phyloP scores from a whole-genome alignment of 345 rosid species.

The Lenwebbia sp. region DNA sequence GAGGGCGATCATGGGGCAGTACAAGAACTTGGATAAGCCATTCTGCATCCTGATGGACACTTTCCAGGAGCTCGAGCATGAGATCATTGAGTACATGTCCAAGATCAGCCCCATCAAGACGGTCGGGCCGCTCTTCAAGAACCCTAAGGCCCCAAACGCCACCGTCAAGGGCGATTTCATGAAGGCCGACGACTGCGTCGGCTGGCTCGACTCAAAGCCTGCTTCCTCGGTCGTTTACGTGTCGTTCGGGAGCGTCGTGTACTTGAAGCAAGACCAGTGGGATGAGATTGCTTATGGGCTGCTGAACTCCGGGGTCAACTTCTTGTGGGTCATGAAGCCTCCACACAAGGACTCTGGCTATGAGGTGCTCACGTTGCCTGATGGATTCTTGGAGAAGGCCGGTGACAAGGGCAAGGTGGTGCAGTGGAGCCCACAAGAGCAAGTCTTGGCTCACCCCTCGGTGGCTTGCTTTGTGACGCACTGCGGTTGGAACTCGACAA shows the following conservation, averaged over 20 bases:
- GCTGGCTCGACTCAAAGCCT: slow-evolving; percentile 65
- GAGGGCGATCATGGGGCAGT: slow-evolving; percentile 45
- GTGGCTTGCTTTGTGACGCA: slow-evolving; percentile 70
- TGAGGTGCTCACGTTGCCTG: slow-evolving; percentile 33
- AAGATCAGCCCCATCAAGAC: slow-evolving; percentile 31
- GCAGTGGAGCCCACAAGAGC: slow-evolving; percentile 73
- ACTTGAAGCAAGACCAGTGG: slow-evolving; percentile 56
- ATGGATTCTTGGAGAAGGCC: slow-evolving; percentile 42
- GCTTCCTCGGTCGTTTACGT: slow-evolving; percentile 59
- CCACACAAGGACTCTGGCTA: slow-evolving; percentile 20
- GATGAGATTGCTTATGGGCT: slow-evolving; percentile 62
- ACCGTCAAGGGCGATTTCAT: slow-evolving; percentile 32
- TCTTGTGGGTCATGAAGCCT: slow-evolving; percentile 71
- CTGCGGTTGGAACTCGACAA: slow-evolving; percentile 90
- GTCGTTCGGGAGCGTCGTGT: slow-evolving; percentile 57
- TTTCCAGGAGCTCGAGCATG: slow-evolving; percentile 60
- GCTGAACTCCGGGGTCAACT: slow-evolving; percentile 41
- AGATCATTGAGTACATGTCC: slow-evolving; percentile 54
- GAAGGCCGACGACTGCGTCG: slow-evolving; percentile 46
- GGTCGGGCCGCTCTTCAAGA: slow-evolving; percentile 45
- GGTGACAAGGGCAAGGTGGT: slow-evolving; percentile 50
- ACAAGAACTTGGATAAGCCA: slow-evolving; percentile 41
- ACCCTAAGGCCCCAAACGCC: slow-evolving; percentile 21
- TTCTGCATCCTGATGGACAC: slow-evolving; percentile 66
- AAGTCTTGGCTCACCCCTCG: slow-evolving; percentile 56